Percentiles rank a stretch among this genome's conserved stretches.
Evolutionary conservation across 2,329 filamentous ascomycete genomes (phyloP).

Genomic region (Xylariaceae sp.): DNA sequence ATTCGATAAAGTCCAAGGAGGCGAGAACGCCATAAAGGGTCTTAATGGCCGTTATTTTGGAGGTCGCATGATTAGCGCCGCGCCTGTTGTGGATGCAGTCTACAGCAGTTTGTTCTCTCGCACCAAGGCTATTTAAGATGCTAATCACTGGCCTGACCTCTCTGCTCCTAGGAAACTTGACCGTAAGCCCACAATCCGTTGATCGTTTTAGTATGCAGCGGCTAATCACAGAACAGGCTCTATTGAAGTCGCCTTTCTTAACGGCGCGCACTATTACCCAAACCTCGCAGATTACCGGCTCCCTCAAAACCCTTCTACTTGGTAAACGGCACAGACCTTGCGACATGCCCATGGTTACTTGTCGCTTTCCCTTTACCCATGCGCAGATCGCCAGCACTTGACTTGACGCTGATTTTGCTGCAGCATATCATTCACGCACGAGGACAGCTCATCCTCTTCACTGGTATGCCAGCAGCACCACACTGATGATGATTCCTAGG

Average conservation of each 20-base stretch:
- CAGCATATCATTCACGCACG: constrained; percentile 26
- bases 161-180: constrained; percentile 55
- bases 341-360: constrained; percentile 30
- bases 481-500: constrained; percentile 31
- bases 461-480: constrained; percentile 34
- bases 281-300: constrained; percentile 18
- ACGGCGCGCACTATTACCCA: constrained; percentile 17
- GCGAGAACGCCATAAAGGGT: constrained; percentile 97
- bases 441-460: constrained; percentile 17
- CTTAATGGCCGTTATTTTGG: constrained; percentile 97
- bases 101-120: constrained; percentile 96
- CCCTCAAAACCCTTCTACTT: constrained; percentile 15
- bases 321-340: constrained; percentile 34
- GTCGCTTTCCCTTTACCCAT: constrained; percentile 30
- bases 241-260: constrained; percentile 12
- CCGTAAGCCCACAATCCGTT: constrained; percentile 29
- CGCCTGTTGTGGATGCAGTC: constrained; percentile 96
- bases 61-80: constrained; percentile 88
- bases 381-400: constrained; percentile 32
- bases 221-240: constrained; percentile 11
- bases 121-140: constrained; percentile 77
- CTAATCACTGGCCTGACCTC: constrained; percentile 59
- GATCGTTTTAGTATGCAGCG: neutral
- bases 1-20: constrained; percentile 93
- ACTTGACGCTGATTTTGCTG: constrained; percentile 42